Conservation (phyloP, 306 rosid genomes). For the Cicer cuneatum region DNA sequence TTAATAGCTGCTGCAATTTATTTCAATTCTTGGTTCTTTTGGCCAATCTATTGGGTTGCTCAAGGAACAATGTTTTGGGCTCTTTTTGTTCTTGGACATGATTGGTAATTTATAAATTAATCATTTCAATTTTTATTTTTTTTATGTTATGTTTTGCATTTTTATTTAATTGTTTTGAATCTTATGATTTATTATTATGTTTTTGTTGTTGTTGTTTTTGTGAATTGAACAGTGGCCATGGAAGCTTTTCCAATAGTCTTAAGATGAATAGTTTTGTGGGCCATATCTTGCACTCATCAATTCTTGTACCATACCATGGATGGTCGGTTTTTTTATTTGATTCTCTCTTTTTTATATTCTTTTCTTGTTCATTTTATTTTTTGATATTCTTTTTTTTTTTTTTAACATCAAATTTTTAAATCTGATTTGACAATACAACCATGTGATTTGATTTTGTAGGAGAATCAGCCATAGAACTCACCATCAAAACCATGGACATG, state of each 20-base stretch:
- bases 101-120: conserved; percentile 56
- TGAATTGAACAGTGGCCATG: conserved; percentile 78
- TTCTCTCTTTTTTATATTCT: not conserved
- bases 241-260: conserved; percentile 84
- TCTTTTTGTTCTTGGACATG: conserved; percentile 92
- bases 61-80: conserved; percentile 99
- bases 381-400: not conserved
- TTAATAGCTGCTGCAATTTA: conserved; percentile 56
- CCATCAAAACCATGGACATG: conserved; percentile 97
- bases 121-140: not conserved
- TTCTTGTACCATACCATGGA: conserved; percentile 94
- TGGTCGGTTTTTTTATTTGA: conserved; percentile 56
- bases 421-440: conserved; percentile 18
- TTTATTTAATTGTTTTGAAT: not conserved
- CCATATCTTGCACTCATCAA: conserved; percentile 85
- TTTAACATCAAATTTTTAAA: not conserved
- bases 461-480: conserved; percentile 96
- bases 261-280: conserved; percentile 69
- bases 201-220: not conserved
- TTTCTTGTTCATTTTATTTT: not conserved
- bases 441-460: conserved; percentile 54
- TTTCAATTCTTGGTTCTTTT: conserved; percentile 59
- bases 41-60: conserved; percentile 80
- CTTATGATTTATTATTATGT: not conserved
- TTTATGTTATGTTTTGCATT: too few relatives aligned